phyloP scores from a whole-genome alignment of 2,329 filamentous ascomycete genomes.

The Talaromyces sp. region DNA sequence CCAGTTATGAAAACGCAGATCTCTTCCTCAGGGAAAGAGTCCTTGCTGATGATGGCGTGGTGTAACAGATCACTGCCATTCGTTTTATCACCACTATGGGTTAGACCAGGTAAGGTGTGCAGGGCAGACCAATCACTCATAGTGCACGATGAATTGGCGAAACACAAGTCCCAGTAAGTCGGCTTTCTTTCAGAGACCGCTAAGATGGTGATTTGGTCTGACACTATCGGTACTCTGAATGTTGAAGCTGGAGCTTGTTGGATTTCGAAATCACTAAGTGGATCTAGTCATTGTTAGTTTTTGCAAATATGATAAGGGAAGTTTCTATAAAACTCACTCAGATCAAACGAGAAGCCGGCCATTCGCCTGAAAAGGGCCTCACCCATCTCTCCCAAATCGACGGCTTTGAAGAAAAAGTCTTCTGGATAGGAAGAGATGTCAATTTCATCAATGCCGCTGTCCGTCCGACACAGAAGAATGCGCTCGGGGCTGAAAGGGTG shows the following conservation, averaged over 20 bases:
- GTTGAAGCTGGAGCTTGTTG: conserved; percentile 6
- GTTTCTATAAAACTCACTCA: neutral
- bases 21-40: conserved; percentile 10
- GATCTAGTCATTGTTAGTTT: neutral
- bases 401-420: conserved; percentile 19
- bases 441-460: conserved; percentile 12
- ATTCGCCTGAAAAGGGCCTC: conserved; percentile 15
- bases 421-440: conserved; percentile 15
- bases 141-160: conserved; percentile 6
- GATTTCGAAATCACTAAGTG: neutral
- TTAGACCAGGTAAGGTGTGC: neutral
- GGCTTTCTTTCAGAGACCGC: conserved; percentile 16
- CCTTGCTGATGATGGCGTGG: conserved; percentile 7
- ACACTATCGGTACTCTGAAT: conserved; percentile 13
- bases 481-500: conserved; percentile 16
- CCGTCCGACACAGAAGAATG: conserved; percentile 17
- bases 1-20: conserved; percentile 17
- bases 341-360: neutral
- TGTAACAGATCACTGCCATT: neutral
- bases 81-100: neutral
- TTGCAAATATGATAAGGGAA: neutral
- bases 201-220: conserved; percentile 12
- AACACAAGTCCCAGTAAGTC: conserved; percentile 17
- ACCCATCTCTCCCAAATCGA: conserved; percentile 21
- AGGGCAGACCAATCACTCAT: conserved; percentile 1